phyloP scores from a whole-genome alignment of 495 filamentous ascomycete species.

The Opeltia flavorubescens region DNA sequence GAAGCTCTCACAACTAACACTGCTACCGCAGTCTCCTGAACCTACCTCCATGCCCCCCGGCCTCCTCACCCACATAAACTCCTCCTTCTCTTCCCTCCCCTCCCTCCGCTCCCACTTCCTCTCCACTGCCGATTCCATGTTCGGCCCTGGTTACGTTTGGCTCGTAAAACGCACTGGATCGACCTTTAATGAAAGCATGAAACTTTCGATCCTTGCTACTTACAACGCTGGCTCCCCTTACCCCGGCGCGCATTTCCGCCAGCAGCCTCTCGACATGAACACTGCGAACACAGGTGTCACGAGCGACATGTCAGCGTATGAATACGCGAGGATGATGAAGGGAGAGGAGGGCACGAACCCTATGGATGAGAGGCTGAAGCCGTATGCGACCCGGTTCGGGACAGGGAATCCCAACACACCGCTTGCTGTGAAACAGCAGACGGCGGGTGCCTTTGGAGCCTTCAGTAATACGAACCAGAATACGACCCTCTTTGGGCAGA shows the following conservation, averaged over 20 bases:
- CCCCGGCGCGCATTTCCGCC: slow-evolving; percentile 66
- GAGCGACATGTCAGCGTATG: slow-evolving; percentile 3
- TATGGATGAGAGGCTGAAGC: not conserved
- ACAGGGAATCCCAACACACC: slow-evolving; percentile 2
- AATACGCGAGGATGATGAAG: slow-evolving; percentile 3
- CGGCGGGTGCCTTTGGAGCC: slow-evolving; percentile 34
- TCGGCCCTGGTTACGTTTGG: slow-evolving; percentile 96
- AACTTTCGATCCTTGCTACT: slow-evolving; percentile 67
- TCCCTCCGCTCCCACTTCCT: slow-evolving; percentile 68
- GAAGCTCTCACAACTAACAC: not conserved
- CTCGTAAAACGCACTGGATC: slow-evolving; percentile 45
- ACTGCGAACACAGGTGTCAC: slow-evolving; percentile 26
- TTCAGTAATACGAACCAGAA: slow-evolving; percentile 26
- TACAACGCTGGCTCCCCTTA: slow-evolving; percentile 88
- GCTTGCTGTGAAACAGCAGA: slow-evolving; percentile 22
- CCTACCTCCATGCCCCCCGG: slow-evolving; percentile 35
- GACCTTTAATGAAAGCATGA: slow-evolving; percentile 19
- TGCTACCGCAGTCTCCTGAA: slow-evolving; percentile 29
- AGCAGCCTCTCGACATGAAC: slow-evolving; percentile 69
- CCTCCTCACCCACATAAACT: slow-evolving; percentile 35
- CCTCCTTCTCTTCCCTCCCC: slow-evolving; percentile 65
- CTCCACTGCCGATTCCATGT: slow-evolving; percentile 76
- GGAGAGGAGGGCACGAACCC: not conserved
- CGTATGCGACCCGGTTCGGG: not conserved
- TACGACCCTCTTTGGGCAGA: slow-evolving; percentile 9